These are phyloP conservation scores for Myriangium duriaei DNA, from an alignment of 2,329 filamentous ascomycete species.

Conservation along the genomic window DNA sequence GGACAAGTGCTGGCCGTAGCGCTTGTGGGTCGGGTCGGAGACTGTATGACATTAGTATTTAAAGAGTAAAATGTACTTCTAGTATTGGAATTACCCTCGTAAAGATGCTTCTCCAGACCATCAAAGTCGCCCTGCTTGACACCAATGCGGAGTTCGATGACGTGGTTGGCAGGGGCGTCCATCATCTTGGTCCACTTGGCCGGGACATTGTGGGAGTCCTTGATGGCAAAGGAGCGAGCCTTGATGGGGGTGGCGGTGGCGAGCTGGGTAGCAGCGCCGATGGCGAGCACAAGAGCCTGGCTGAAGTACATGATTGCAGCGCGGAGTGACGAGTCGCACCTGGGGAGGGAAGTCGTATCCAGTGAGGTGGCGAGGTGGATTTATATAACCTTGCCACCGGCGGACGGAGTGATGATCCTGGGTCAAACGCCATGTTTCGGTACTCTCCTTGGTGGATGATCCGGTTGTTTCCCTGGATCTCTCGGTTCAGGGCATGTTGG, in stretches of 20 bases:
- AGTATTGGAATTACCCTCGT: no score
- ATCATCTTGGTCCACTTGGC: constrained; percentile 37
- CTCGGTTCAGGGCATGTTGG: no score
- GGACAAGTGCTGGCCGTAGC: constrained; percentile 43
- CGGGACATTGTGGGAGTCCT: constrained; percentile 44
- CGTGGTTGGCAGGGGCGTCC: constrained; percentile 35
- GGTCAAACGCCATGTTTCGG: no score
- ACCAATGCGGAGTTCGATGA: constrained; percentile 45
- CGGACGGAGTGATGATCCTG: no score
- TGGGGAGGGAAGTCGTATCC: no score
- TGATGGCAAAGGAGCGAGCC: constrained; percentile 36
- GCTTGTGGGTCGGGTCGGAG: constrained; percentile 40
- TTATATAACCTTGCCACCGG: no score
- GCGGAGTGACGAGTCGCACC: no score
- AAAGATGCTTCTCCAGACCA: constrained; percentile 43
- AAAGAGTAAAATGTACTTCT: no score
- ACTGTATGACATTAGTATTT: no score
- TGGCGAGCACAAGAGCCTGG: constrained; percentile 4
- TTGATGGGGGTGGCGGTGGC: constrained; percentile 6
- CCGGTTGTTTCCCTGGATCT: no score
- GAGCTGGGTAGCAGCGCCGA: constrained; percentile 7
- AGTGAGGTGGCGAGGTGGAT: no score
- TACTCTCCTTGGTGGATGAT: no score
- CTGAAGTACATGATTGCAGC: not conserved
- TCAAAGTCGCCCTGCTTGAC: constrained; percentile 45